phyloP scores from a whole-genome alignment of 2,329 filamentous ascomycete genomes.

The Endothia cerciana region DNA sequence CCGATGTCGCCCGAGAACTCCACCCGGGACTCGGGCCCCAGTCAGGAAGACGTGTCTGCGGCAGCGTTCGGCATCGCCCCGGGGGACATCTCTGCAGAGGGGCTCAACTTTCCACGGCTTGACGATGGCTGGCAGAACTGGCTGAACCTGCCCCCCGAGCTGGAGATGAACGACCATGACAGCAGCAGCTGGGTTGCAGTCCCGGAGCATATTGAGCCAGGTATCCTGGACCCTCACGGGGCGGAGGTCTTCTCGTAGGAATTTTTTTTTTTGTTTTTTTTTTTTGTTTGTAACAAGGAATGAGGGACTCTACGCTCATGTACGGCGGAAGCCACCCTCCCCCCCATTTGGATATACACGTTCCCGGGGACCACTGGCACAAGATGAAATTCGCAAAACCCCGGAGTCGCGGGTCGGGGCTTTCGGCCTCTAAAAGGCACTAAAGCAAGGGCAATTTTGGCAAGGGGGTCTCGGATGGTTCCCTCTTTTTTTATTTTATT shows the following conservation, averaged over 20 bases:
- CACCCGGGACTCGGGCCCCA: neutral
- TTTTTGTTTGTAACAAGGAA: neutral
- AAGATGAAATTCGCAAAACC: neutral
- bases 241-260: neutral
- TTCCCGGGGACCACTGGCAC: neutral
- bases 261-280: neutral
- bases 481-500: too few relatives aligned
- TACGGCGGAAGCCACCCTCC: neutral
- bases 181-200: conserved; percentile 3
- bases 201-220: conserved; percentile 8
- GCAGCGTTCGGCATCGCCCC: conserved; percentile 4
- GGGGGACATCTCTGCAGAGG: conserved; percentile 10
- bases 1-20: conserved; percentile 8
- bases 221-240: neutral
- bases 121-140: conserved; percentile 21
- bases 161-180: conserved; percentile 4
- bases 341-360: neutral
- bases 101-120: conserved; percentile 17
- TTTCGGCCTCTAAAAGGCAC: too few relatives aligned
- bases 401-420: too few relatives aligned
- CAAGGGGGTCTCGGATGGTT: too few relatives aligned
- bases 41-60: neutral
- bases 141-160: conserved; percentile 14
- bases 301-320: neutral
- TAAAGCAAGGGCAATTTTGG: too few relatives aligned